phyloP scores from a whole-genome alignment of 2,329 filamentous ascomycete species.

The Paecilomyces variotii region DNA sequence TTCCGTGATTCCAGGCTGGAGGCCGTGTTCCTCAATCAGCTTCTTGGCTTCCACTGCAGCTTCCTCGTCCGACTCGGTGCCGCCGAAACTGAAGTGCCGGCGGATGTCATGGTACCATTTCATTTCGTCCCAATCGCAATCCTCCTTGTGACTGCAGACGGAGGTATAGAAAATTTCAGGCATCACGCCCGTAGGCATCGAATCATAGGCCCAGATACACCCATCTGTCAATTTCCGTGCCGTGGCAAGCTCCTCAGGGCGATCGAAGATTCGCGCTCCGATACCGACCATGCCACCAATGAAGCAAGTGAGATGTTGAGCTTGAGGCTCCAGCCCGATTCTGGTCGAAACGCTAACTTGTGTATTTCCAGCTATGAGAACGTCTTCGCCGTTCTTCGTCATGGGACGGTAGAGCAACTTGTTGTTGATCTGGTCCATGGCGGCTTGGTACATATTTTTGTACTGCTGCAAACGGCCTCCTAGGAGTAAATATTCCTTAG shows the following conservation, averaged over 20 bases:
- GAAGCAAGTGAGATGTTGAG: slow-evolving; percentile 54
- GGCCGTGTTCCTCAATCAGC: neutral
- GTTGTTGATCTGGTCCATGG: slow-evolving; percentile 31
- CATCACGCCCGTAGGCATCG: slow-evolving; percentile 53
- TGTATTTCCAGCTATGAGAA: slow-evolving; percentile 33
- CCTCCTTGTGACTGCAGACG: slow-evolving; percentile 36
- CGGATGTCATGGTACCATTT: slow-evolving; percentile 25
- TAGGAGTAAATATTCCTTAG: slow-evolving; percentile 41
- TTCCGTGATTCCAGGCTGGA: slow-evolving; percentile 7
- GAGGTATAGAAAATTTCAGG: slow-evolving; percentile 50
- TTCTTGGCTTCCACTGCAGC: neutral
- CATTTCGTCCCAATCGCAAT: slow-evolving; percentile 49
- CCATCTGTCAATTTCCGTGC: slow-evolving; percentile 51
- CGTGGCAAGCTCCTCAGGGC: slow-evolving; percentile 46
- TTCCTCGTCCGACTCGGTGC: neutral
- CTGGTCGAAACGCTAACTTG: slow-evolving; percentile 11
- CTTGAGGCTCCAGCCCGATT: slow-evolving; percentile 26
- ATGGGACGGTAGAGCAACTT: slow-evolving; percentile 39
- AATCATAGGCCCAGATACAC: slow-evolving; percentile 55
- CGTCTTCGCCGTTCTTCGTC: slow-evolving; percentile 29
- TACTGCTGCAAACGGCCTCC: slow-evolving; percentile 35
- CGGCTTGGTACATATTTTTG: slow-evolving; percentile 34
- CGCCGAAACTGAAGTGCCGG: slow-evolving; percentile 7
- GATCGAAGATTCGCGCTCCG: slow-evolving; percentile 49
- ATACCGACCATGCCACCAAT: slow-evolving; percentile 55